Evolutionary conservation across 2,329 filamentous ascomycete species (phyloP).

Genomic region (Macrophomina tecta): DNA sequence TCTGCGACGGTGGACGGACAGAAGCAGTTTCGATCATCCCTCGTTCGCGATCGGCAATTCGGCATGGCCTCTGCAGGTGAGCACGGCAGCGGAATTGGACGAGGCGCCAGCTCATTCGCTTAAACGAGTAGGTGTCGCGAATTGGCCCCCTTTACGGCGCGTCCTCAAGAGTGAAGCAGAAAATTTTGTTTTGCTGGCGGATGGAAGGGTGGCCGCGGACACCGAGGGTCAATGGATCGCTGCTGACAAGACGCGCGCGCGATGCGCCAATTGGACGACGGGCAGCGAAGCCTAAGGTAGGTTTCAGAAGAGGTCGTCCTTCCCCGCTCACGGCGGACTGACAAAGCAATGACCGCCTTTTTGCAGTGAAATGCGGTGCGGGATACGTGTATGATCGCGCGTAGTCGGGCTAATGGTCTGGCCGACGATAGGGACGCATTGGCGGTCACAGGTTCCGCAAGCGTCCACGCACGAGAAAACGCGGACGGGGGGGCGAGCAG

Average conservation of each 20-base stretch:
- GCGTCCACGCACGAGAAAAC: slow-evolving; percentile 2
- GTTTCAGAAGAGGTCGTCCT: background rate
- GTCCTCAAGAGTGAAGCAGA: background rate
- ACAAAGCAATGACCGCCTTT: slow-evolving; percentile 18
- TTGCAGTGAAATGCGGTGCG: background rate
- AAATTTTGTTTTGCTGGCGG: background rate
- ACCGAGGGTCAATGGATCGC: too few species aligned
- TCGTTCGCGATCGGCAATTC: slow-evolving; percentile 14
- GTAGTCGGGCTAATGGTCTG: background rate
- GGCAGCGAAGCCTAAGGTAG: background rate
- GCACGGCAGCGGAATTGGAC: background rate
- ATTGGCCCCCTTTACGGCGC: slow-evolving; percentile 11
- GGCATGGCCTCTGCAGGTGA: slow-evolving; percentile 5
- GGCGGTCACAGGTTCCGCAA: slow-evolving; percentile 1
- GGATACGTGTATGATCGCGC: background rate
- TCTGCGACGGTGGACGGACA: background rate
- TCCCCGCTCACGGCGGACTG: background rate
- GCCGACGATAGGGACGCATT: slow-evolving; percentile 8
- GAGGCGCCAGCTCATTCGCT: slow-evolving; percentile 20
- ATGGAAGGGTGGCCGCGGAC: background rate
- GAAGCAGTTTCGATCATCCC: background rate
- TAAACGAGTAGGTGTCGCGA: slow-evolving; percentile 12
- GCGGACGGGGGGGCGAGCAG: slow-evolving; percentile 5
- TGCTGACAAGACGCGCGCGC: too few species aligned
- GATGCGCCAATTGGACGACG: too few species aligned